Conservation (phyloP, 805 yeast genomes). For the Vanderwaltozyma verrucispora region DNA sequence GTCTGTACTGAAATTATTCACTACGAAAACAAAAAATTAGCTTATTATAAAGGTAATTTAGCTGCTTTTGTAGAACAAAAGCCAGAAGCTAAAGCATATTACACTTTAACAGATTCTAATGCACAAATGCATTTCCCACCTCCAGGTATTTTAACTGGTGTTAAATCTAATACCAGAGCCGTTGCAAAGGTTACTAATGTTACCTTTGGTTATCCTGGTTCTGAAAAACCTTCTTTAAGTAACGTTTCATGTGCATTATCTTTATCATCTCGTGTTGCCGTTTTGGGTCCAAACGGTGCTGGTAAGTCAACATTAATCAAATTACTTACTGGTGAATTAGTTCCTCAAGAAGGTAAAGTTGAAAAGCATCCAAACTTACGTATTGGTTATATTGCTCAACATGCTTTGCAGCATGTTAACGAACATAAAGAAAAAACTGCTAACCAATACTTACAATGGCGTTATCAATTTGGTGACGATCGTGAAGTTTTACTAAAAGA, state of each 20-base stretch:
- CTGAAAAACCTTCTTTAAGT: conserved; percentile 66
- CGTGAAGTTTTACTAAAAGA: conserved; percentile 93
- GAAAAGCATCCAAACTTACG: conserved; percentile 98
- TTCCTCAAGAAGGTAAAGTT: conserved; percentile 79
- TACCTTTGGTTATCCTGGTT: conserved; percentile 84
- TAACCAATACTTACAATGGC: conserved; percentile 96
- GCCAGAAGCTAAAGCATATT: conserved; percentile 95
- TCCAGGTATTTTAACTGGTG: conserved; percentile 96
- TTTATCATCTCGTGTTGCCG: conserved; percentile 92
- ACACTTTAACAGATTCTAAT: conserved; percentile 83
- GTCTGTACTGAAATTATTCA: conserved; percentile 97
- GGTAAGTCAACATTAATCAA: conserved; percentile 96
- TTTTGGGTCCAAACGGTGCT: conserved; percentile 97
- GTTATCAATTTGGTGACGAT: conserved; percentile 96
- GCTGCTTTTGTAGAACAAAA: conserved; percentile 83
- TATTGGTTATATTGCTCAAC: conserved; percentile 98
- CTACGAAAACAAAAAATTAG: conserved; percentile 90
- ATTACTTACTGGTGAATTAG: conserved; percentile 81
- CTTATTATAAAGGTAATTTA: conserved; percentile 91
- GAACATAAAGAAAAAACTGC: conserved; percentile 97
- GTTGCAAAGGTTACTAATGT: conserved; percentile 83
- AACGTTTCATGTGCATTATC: conserved; percentile 86
- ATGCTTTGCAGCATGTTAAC: conserved; percentile 94
- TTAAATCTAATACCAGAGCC: conserved; percentile 86
- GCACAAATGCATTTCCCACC: conserved; percentile 98